Conservation (phyloP, 164 flowering plant genomes). For the Stephania yunnanensis region DNA sequence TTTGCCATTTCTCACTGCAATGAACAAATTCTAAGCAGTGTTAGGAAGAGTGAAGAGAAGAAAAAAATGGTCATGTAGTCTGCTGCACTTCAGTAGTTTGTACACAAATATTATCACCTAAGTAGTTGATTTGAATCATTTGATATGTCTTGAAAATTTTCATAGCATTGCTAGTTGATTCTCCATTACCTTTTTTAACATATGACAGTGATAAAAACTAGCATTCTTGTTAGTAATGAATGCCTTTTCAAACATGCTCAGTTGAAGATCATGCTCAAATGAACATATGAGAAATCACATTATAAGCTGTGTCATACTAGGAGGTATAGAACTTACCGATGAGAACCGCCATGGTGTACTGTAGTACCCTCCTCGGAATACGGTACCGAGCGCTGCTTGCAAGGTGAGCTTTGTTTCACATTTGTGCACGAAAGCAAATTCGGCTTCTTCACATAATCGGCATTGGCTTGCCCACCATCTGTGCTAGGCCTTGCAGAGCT, state of each 20-base stretch:
- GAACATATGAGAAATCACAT: too few relatives aligned
- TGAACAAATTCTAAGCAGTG: slow-evolving; percentile 2
- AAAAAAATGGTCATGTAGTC: neutral
- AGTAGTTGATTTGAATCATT: neutral
- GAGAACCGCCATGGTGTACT: slow-evolving; percentile 42
- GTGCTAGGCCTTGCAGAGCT: slow-evolving; percentile 83
- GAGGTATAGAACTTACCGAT: slow-evolving; percentile 40
- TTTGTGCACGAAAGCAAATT: slow-evolving; percentile 65
- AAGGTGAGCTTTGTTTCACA: slow-evolving; percentile 79
- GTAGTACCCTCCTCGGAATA: slow-evolving; percentile 57
- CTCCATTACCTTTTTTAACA: too few relatives aligned
- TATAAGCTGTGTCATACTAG: too few relatives aligned
- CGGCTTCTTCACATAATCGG: slow-evolving; percentile 49
- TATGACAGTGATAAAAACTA: too few relatives aligned
- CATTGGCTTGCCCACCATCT: slow-evolving; percentile 66
- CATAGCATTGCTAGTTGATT: too few relatives aligned
- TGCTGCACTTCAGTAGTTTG: neutral
- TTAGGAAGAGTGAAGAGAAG: neutral
- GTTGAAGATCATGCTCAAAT: neutral
- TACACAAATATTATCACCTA: neutral
- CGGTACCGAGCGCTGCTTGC: slow-evolving; percentile 47
- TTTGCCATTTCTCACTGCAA: slow-evolving; percentile 71
- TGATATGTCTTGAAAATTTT: too few relatives aligned
- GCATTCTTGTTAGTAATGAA: too few relatives aligned
- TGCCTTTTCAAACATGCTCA: neutral